A percentile compares a stretch with the other conserved stretches of the same genome.
phyloP scores from a whole-genome alignment of 1,284 basidiomycete species.

The Rhodofomes roseus region DNA sequence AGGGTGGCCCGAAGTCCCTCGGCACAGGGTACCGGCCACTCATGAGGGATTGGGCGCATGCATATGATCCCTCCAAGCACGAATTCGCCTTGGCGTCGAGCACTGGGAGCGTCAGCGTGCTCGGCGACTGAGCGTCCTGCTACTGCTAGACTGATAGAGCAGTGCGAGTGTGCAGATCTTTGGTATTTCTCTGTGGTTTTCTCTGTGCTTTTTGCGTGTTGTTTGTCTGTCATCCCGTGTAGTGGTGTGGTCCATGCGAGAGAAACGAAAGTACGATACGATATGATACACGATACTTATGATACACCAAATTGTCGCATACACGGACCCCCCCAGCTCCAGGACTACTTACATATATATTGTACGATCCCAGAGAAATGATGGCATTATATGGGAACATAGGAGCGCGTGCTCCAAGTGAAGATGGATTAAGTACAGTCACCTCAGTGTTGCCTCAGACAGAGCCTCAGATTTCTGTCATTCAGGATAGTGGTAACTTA shows the following conservation, averaged over 20 bases:
- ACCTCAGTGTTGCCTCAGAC: too few species aligned
- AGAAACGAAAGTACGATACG: not conserved
- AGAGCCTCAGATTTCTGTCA: too few species aligned
- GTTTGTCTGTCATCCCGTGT: not conserved
- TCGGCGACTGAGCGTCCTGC: conserved; percentile 5
- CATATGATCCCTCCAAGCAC: conserved; percentile 30
- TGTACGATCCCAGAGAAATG: too few species aligned
- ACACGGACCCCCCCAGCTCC: not conserved
- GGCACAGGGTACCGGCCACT: conserved; percentile 7
- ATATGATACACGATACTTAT: too few species aligned
- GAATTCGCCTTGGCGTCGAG: conserved; percentile 35
- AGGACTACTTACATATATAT: too few species aligned
- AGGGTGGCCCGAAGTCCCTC: not conserved
- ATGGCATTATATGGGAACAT: too few species aligned
- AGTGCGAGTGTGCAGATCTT: not conserved
- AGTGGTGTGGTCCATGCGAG: not conserved
- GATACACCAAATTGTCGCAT: not conserved
- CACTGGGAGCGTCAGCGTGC: conserved; percentile 25
- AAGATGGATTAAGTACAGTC: too few species aligned
- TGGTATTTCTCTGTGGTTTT: not conserved
- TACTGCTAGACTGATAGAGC: not conserved
- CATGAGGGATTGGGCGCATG: conserved; percentile 31
- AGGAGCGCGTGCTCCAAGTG: too few species aligned
- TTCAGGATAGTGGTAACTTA: not conserved
- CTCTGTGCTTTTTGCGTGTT: not conserved